Evolutionary conservation across 2,329 filamentous ascomycete species (phyloP), one percentile per base, ranked within the genome.

Genomic region (Sclerotiophoma versabilis): DNA sequence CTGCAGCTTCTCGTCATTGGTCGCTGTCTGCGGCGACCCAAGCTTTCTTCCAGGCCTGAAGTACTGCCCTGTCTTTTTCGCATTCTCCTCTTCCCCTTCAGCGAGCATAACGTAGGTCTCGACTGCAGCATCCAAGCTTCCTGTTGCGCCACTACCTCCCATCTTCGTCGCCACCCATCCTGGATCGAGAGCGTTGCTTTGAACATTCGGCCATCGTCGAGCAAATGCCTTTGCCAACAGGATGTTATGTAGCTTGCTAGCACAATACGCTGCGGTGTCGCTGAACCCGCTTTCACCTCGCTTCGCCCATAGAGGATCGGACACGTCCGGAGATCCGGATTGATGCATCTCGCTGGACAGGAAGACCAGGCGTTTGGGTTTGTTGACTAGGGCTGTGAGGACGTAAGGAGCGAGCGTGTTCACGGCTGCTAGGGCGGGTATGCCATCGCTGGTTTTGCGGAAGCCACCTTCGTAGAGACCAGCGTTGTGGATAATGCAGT

Each of bases 391-490:
- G 22, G 76, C 79, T 0, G 83, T 81, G 2, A 87, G 72, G 5
- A 86, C 75, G 59, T 85, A 87, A 0, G 84, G 84, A 14, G 84
- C 83, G 0, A 87, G 62, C 0, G 78, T 83, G 60, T 87, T 87
- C 38, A 85, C 82, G 0, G 81, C 77, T 41, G 84, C 82, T 1
- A 84, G 74, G 1, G 76, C 74, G 0, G 82, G 79, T 19, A 84
- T 74, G 9, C 77, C 77, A 33, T 83, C 79, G 4, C 63, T 66
- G 0, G 79, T 82, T 51, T 78, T 79, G 46, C 64, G 71, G 55
- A 70, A 76, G 34, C 67, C 75, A 14, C 79, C 78, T 25, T 69
- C 70, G 49, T 79, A 80, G 20, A 84, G 59, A 2, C 83, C 84
- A 0, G 84, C 84, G 56, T 86, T 87, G 74, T 86, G 84, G 15